A percentile compares a stretch with the other conserved stretches of the same genome.
Evolutionary conservation across 2,329 filamentous ascomycete species (phyloP).

Genomic region (Didymella pinodella): DNA sequence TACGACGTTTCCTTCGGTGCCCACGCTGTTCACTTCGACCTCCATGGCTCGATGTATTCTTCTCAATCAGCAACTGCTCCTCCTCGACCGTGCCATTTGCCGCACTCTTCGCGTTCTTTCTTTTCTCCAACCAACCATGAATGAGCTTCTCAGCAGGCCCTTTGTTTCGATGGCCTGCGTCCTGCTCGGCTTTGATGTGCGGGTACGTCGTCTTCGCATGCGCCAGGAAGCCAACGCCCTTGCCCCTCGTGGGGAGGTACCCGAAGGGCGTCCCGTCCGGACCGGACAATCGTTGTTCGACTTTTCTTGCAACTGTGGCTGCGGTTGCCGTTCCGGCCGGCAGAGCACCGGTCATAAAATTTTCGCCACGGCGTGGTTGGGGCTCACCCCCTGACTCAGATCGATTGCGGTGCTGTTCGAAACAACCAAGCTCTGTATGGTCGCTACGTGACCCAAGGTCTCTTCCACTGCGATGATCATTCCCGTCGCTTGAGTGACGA

Average conservation of each 20-base stretch:
- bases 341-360: not conserved
- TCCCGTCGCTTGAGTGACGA: not conserved
- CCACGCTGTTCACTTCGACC: not conserved
- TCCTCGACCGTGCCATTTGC: not conserved
- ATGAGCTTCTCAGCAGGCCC: conserved; percentile 26
- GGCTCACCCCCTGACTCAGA: not conserved
- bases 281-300: conserved; percentile 7
- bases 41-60: too few relatives aligned
- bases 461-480: not conserved
- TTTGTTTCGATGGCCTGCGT: conserved; percentile 24
- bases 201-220: conserved; percentile 32
- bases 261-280: conserved; percentile 31
- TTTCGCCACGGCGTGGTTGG: not conserved
- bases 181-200: conserved; percentile 35
- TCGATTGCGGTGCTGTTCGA: not conserved
- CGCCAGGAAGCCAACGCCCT: conserved; percentile 29
- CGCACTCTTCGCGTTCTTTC: not conserved
- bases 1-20: not conserved
- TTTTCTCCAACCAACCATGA: conserved; percentile 20
- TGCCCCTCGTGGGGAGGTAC: conserved; percentile 26
- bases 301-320: not conserved
- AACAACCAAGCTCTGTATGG: not conserved
- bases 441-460: not conserved
- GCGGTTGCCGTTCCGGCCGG: not conserved
- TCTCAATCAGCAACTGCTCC: not conserved